Conservation (phyloP, 352 stramenopile genomes). For the Elongisporangium anandrum region DNA sequence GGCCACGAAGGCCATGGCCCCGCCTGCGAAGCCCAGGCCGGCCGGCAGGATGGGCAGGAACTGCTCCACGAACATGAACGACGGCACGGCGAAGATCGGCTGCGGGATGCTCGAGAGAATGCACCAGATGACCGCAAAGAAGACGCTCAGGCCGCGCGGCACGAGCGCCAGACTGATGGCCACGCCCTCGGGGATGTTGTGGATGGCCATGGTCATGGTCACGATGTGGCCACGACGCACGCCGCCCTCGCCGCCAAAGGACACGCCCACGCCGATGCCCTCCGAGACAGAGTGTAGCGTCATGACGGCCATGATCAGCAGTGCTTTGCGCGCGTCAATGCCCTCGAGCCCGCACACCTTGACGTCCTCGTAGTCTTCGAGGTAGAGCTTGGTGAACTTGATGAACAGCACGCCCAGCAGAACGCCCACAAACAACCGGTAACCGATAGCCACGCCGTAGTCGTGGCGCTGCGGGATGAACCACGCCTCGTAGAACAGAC, state of each 20-base stretch:
- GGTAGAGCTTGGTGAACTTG: conserved; percentile 91
- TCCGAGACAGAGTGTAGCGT: conserved; percentile 98
- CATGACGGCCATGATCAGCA: conserved; percentile 99
- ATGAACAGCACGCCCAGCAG: conserved; percentile 96
- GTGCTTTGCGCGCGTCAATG: conserved; percentile 88
- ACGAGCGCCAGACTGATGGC: conserved; percentile 95
- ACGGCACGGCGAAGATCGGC: conserved; percentile 97
- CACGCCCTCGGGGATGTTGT: conserved; percentile 98
- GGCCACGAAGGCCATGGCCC: conserved; percentile 96
- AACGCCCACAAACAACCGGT: conserved; percentile 86
- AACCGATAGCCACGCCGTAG: conserved; percentile 60
- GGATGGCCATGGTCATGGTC: conserved; percentile 95
- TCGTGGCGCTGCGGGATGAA: conserved; percentile 66
- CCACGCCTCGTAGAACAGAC: conserved; percentile 93
- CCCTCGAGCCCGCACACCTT: conserved; percentile 79
- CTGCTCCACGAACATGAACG: conserved; percentile 89
- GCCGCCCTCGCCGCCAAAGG: conserved; percentile 92
- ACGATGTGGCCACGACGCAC: conserved; percentile 96
- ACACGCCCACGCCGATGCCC: conserved; percentile 96
- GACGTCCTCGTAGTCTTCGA: conserved; percentile 95
- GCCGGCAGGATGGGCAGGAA: conserved; percentile 95
- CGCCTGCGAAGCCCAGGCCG: conserved; percentile 95
- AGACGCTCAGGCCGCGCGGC: conserved; percentile 87
- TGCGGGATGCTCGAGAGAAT: conserved; percentile 92
- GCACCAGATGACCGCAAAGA: conserved; percentile 86